Evolutionary conservation across 345 rosid genomes (phyloP), one percentile per base, ranked within the genome.

Genomic region (Jatropha curcas): DNA sequence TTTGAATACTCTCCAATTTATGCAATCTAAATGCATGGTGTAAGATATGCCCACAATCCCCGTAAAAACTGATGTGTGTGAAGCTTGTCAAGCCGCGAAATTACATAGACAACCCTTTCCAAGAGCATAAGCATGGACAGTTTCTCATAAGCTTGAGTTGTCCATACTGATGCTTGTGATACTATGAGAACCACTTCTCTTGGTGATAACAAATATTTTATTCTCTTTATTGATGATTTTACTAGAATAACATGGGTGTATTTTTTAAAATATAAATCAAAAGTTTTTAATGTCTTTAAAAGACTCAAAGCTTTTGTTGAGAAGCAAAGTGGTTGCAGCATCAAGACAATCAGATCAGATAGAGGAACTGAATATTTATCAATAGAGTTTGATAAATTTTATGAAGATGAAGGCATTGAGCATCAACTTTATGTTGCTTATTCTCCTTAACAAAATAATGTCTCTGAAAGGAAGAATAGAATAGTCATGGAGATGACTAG

Each of bases 341-440:
- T 62, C 4, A 37, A n/a, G 0, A 37, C 13, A 7, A 0, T 62
- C 0, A 35, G 28, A 37, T 7, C 17, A 2, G 48, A 62, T 3
- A 62, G 22, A 2, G 48, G 30, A 0, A 11, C 16, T 0, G 10
- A 62, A 4, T 62, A 20, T 35, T 19, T 4, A n/a, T n/a, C n/a
- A n/a, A n/a, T n/a, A n/a, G n/a, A n/a, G n/a, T n/a, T n/a, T n/a
- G 10, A 34, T 10, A 5, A 1, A 1, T 60, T 4, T 60, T 60
- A 12, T 20, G 12, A 1, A 1, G 28, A 7, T 16, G n/a, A 0
- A 4, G 65, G n/a, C 0, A 0, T n/a, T n/a, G n/a, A n/a, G n/a
- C 22, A 34, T 33, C 45, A 60, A 0, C 27, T 60, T 1, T 5
- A 13, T 8, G 10, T 58, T 0, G 9, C n/a, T 0, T 58, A 28